Conservation (phyloP, 352 stramenopile species). For the Phytophthora litchii region DNA sequence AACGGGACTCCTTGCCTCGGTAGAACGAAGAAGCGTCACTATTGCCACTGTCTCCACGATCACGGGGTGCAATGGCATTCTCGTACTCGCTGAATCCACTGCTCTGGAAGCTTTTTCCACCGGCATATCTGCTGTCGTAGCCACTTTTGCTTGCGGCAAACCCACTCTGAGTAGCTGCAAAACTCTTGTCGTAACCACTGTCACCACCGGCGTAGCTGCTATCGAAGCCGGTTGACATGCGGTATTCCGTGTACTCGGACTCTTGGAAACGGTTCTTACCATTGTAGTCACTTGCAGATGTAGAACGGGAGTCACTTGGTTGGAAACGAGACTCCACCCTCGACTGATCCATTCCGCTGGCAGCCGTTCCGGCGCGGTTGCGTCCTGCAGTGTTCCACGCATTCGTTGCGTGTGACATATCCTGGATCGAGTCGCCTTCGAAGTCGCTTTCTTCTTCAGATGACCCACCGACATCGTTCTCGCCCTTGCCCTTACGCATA, state of each 20-base stretch:
- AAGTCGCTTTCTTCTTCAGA: constrained; percentile 47
- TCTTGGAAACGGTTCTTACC: constrained; percentile 27
- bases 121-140: constrained; percentile 26
- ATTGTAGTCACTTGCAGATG: constrained; percentile 26
- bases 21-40: constrained; percentile 43
- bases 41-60: constrained; percentile 16
- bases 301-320: constrained; percentile 26
- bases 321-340: constrained; percentile 24
- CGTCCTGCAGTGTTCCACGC: constrained; percentile 34
- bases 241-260: constrained; percentile 39
- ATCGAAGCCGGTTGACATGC: constrained; percentile 32
- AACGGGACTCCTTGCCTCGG: constrained; percentile 27
- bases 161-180: constrained; percentile 18
- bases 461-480: constrained; percentile 42
- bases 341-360: constrained; percentile 19
- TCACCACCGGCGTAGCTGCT: constrained; percentile 15
- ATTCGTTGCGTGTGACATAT: constrained; percentile 43
- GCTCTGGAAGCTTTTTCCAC: constrained; percentile 40
- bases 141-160: constrained; percentile 31
- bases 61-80: constrained; percentile 11
- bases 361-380: constrained; percentile 11
- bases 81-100: constrained; percentile 48
- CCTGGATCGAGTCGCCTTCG: constrained; percentile 46
- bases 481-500: constrained; percentile 17
- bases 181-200: constrained; percentile 36